Evolutionary conservation across 2,329 filamentous ascomycete genomes (phyloP).

Genomic region (Rutstroemia sp.): DNA sequence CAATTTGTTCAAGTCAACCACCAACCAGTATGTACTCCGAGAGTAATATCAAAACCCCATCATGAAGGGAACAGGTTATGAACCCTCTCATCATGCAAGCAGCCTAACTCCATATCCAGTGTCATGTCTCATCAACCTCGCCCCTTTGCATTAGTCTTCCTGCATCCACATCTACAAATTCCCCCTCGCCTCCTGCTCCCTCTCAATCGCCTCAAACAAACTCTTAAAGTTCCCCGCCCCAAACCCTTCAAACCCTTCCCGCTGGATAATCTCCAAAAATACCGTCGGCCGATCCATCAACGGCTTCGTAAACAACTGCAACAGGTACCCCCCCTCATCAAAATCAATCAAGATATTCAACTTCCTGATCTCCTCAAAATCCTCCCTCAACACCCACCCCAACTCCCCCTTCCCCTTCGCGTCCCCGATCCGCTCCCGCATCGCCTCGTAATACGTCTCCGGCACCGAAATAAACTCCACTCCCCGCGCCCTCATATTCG

Average conservation of each 20-base stretch:
- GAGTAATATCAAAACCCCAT: no score
- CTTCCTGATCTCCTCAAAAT: slow-evolving; percentile 67
- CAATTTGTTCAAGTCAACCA: no score
- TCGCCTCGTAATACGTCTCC: slow-evolving; percentile 73
- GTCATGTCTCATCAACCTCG: neutral
- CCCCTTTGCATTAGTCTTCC: neutral
- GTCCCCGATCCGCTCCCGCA: slow-evolving; percentile 65
- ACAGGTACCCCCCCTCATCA: slow-evolving; percentile 81
- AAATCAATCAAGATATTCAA: slow-evolving; percentile 93
- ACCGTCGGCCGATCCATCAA: slow-evolving; percentile 92
- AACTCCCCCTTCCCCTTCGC: slow-evolving; percentile 36
- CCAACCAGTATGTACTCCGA: no score
- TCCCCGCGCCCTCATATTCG: slow-evolving; percentile 73
- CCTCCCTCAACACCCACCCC: slow-evolving; percentile 63
- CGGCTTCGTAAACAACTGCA: slow-evolving; percentile 75
- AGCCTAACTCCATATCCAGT: neutral
- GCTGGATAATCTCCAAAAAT: slow-evolving; percentile 93
- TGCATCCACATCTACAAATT: slow-evolving; percentile 54
- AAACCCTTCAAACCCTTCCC: slow-evolving; percentile 84
- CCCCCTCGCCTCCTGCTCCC: slow-evolving; percentile 79
- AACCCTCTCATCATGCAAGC: no score
- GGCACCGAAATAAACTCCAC: slow-evolving; percentile 92
- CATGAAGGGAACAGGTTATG: no score
- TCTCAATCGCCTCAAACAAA: slow-evolving; percentile 89
- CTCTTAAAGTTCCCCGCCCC: slow-evolving; percentile 95